Evolutionary conservation across 2,329 filamentous ascomycete genomes (phyloP), one percentile per base, ranked within the genome.

Genomic region (Aureobasidium namibiae): DNA sequence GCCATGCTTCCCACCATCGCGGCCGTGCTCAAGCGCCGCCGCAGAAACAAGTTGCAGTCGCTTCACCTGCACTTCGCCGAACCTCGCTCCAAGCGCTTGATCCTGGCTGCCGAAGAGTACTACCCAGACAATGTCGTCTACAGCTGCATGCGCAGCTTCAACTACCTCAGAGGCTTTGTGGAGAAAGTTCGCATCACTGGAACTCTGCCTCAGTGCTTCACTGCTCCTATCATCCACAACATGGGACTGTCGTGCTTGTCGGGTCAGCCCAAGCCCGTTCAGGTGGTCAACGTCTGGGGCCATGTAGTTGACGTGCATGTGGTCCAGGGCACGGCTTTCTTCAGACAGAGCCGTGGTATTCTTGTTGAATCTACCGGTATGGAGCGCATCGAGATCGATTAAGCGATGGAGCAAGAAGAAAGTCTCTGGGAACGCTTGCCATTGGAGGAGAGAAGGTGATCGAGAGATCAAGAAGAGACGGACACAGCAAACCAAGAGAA

Each of bases 41-140:
- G 29, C 29, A 24, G 29, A 29, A 54, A 44, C 18, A 64, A 64
- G 62, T 60, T 57, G 42, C 38, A n/a, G 69, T 46, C 33, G 29
- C 45, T 70, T 45, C 39, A 61, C 33, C 36, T 70, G 48, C 39
- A 45, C 45, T 68, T 66, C 29, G 65, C 67, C 56, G 45, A 54
- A 34, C 52, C 44, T 14, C 44, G 21, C n/a, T 21, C 18, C 62
- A 60, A 68, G 64, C 57, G 34, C 33, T 14, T 38, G 6, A 33
- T 54, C 33, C 63, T 65, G 54, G 53, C 61, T 31, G 31, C 23
- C n/a, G 38, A 34, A 3, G 39, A 61, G 11, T 49, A 33, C 46
- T 69, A 69, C 50, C 68, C 67, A 0, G 68, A 69, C 56, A 38
- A 58, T 13, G 34, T 56, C 14, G 58, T 70, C n/a, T 63, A 65